phyloP scores from a whole-genome alignment of 306 rosid species.

The Prunus kanzakura region DNA sequence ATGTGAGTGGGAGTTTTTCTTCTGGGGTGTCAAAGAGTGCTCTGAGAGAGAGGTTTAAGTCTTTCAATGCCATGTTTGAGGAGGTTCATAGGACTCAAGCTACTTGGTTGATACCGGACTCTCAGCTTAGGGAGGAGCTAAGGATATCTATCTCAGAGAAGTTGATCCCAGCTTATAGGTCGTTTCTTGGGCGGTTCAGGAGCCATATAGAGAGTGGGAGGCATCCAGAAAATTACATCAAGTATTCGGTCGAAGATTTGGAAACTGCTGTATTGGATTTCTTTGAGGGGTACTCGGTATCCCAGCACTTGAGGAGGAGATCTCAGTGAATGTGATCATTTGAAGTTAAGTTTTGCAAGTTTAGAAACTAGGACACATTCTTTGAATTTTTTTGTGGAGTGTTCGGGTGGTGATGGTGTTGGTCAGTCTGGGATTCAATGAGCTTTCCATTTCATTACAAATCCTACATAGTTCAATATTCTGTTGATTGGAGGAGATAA shows the following conservation, averaged over 20 bases:
- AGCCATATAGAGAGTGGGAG: slow-evolving; percentile 86
- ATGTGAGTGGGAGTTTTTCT: slow-evolving; percentile 81
- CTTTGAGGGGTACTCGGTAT: slow-evolving; percentile 72
- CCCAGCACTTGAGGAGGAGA: slow-evolving; percentile 89
- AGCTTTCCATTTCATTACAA: slow-evolving; percentile 32
- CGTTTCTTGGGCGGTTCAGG: slow-evolving; percentile 89
- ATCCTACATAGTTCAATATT: slow-evolving; percentile 25
- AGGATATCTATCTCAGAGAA: slow-evolving; percentile 80
- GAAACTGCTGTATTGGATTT: slow-evolving; percentile 80
- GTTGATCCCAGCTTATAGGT: slow-evolving; percentile 88
- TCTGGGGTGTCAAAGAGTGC: slow-evolving; percentile 92
- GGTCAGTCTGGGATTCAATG: slow-evolving; percentile 43
- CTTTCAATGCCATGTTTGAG: slow-evolving; percentile 93
- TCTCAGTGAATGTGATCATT: slow-evolving; percentile 45
- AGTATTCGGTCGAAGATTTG: slow-evolving; percentile 87
- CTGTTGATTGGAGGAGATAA: slow-evolving; percentile 25
- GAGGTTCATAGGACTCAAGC: slow-evolving; percentile 95
- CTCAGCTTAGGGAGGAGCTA: slow-evolving; percentile 95
- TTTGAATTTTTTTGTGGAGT: slow-evolving; percentile 78
- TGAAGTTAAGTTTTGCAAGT: slow-evolving; percentile 43
- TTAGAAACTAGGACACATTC: slow-evolving; percentile 75
- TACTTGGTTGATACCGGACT: slow-evolving; percentile 85
- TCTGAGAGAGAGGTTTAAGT: slow-evolving; percentile 89
- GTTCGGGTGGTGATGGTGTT: slow-evolving; percentile 44
- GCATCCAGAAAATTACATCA: slow-evolving; percentile 96